A percentile compares a stretch with the other conserved stretches of the same genome.
These are phyloP conservation scores for Epichloe sibirici DNA, from an alignment of 2,329 filamentous ascomycete genomes.

Conservation along the genomic window DNA sequence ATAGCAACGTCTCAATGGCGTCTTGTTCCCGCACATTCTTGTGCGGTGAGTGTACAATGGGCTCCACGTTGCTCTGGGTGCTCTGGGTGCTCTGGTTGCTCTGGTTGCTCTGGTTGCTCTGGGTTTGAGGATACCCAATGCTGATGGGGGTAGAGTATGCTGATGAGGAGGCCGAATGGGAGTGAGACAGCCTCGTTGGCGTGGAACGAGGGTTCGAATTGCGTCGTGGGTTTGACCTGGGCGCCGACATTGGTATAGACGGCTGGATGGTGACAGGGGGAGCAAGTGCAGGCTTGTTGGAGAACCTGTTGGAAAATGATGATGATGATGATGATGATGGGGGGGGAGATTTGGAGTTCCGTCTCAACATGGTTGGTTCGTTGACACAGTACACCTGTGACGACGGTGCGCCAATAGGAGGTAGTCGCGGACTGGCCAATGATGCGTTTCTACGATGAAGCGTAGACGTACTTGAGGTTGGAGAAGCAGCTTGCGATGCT, in stretches of 20 bases:
- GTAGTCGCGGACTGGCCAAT: slow-evolving; percentile 42
- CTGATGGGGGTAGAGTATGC: slow-evolving; percentile 22
- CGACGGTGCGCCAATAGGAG: slow-evolving; percentile 22
- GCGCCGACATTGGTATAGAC: slow-evolving; percentile 22
- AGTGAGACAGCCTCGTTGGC: slow-evolving; percentile 36
- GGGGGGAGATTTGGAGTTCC: slow-evolving; percentile 27
- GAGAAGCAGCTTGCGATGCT: slow-evolving; percentile 56
- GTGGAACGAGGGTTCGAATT: slow-evolving; percentile 38
- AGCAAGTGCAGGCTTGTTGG: slow-evolving; percentile 30
- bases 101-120: slow-evolving; percentile 31
- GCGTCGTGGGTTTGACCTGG: slow-evolving; percentile 30
- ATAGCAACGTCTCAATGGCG: slow-evolving; percentile 66
- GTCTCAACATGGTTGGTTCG: slow-evolving; percentile 9
- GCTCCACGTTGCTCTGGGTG: slow-evolving; percentile 24
- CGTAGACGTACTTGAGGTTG: slow-evolving; percentile 45
- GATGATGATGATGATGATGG: slow-evolving; percentile 16
- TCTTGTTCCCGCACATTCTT: slow-evolving; percentile 51
- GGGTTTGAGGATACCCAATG: slow-evolving; percentile 13
- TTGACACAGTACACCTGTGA: slow-evolving; percentile 17
- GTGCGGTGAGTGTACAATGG: slow-evolving; percentile 4
- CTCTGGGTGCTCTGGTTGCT: too few species aligned
- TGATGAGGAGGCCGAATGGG: slow-evolving; percentile 35
- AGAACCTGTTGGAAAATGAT: slow-evolving; percentile 6
- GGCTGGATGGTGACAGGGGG: slow-evolving; percentile 45
- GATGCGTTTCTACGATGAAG: slow-evolving; percentile 37